Evolutionary conservation across 768 basidiomycete genomes (phyloP).

Genomic region (Boletus fagicola): DNA sequence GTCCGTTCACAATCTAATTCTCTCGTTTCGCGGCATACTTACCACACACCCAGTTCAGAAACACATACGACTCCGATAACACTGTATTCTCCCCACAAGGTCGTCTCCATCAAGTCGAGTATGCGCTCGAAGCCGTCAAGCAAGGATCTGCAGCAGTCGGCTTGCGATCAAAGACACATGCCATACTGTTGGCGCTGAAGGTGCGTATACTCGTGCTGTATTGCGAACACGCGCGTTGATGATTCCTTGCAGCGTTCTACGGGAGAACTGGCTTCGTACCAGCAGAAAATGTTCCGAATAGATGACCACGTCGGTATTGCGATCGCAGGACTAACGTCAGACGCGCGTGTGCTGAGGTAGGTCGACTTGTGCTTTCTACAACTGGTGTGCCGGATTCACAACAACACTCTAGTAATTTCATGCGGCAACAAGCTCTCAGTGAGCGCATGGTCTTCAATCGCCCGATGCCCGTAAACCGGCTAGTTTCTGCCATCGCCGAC

Average conservation of each 20-base stretch:
- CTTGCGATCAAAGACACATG: slow-evolving; percentile 91
- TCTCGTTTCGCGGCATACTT: neutral
- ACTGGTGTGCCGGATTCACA: neutral
- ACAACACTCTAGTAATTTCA: slow-evolving; percentile 75
- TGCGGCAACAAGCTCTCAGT: slow-evolving; percentile 98
- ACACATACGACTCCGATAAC: slow-evolving; percentile 98
- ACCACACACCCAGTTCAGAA: slow-evolving; percentile 65
- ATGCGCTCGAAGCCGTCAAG: slow-evolving; percentile 99
- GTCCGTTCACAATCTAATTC: slow-evolving; percentile 21
- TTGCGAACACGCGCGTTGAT: slow-evolving; percentile 1
- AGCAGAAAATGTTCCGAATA: slow-evolving; percentile 99
- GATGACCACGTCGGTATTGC: slow-evolving; percentile 99
- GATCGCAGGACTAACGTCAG: slow-evolving; percentile 97
- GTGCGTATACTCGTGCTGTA: slow-evolving; percentile 39
- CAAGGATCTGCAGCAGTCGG: slow-evolving; percentile 99
- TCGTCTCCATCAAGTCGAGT: slow-evolving; percentile 95
- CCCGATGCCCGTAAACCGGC: slow-evolving; percentile 89
- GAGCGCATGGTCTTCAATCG: slow-evolving; percentile 95
- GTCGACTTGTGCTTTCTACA: neutral
- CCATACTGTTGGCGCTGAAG: slow-evolving; percentile 90
- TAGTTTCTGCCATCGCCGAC: slow-evolving; percentile 92
- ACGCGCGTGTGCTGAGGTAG: slow-evolving; percentile 94
- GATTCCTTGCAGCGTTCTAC: slow-evolving; percentile 76
- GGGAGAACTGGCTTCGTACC: slow-evolving; percentile 98
- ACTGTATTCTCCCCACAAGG: slow-evolving; percentile 97